Conservation (phyloP, 768 basidiomycete genomes). For the Chalciporus pseudorubinellus region DNA sequence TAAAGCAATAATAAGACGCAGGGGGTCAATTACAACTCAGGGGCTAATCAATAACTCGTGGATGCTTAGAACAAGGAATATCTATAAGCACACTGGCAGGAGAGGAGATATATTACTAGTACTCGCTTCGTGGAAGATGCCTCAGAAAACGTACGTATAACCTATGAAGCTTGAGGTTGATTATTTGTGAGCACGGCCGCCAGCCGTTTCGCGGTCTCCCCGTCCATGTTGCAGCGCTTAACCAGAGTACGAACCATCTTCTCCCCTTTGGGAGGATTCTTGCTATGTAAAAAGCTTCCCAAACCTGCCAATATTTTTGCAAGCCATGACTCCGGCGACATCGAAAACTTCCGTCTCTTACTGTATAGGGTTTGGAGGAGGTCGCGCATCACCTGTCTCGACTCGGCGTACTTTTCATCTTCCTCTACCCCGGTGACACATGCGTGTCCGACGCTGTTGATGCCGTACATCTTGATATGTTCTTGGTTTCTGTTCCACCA, state of each 20-base stretch:
- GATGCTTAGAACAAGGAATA: not conserved
- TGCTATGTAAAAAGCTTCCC: conserved; percentile 17
- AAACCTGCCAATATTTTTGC: conserved; percentile 22
- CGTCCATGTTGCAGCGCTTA: conserved; percentile 30
- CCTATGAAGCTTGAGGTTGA: not conserved
- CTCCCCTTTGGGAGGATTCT: conserved; percentile 25
- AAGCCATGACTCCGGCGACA: conserved; percentile 28
- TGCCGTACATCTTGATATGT: conserved; percentile 26
- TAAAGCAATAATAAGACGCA: no score
- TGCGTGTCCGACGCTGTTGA: conserved; percentile 34
- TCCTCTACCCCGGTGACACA: conserved; percentile 41
- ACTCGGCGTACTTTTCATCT: conserved; percentile 35
- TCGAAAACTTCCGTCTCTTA: conserved; percentile 18
- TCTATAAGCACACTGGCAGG: not conserved
- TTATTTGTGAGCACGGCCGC: conserved; percentile 9
- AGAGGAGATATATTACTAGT: not conserved
- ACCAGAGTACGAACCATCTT: conserved; percentile 21
- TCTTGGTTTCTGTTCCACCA: conserved; percentile 34
- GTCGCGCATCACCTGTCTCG: conserved; percentile 22
- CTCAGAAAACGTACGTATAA: not conserved
- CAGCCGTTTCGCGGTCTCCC: conserved; percentile 24
- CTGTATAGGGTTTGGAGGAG: conserved; percentile 18
- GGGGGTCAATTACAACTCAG: no score
- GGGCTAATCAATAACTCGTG: no score
- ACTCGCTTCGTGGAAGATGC: not conserved